Evolutionary conservation across 371 early-diverging fungal genomes (phyloP).

Genomic region (Choanephora cucurbitarum): DNA sequence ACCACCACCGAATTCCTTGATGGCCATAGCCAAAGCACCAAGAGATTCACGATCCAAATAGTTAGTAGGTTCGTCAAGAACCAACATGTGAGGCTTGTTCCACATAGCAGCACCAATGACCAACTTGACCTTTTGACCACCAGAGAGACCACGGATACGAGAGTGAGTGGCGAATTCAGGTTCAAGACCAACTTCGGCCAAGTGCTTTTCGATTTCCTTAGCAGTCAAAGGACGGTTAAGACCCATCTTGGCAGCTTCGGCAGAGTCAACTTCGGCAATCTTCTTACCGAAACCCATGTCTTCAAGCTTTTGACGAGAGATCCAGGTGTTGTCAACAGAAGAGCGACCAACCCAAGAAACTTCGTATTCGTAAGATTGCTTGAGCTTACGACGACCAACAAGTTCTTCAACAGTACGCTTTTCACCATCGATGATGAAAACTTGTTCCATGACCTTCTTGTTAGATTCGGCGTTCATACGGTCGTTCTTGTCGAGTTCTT

Average conservation of each 20-base stretch:
- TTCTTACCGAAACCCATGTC: conserved; percentile 70
- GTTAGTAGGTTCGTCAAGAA: conserved; percentile 90
- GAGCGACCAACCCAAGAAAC: conserved; percentile 62
- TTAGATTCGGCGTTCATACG: conserved; percentile 69
- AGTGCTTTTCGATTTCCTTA: conserved; percentile 71
- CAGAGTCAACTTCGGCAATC: conserved; percentile 65
- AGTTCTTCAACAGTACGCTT: conserved; percentile 64
- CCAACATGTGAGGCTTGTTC: conserved; percentile 85
- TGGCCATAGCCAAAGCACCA: conserved; percentile 69
- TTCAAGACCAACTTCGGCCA: conserved; percentile 69
- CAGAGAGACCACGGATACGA: conserved; percentile 85
- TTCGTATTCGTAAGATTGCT: conserved; percentile 72
- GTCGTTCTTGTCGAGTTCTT: conserved; percentile 69
- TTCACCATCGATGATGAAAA: conserved; percentile 65
- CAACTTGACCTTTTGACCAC: conserved; percentile 92
- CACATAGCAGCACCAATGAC: conserved; percentile 86
- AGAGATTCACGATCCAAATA: conserved; percentile 81
- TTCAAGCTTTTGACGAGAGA: conserved; percentile 70
- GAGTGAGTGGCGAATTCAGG: conserved; percentile 80
- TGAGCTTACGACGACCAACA: conserved; percentile 70
- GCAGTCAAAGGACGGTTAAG: conserved; percentile 66
- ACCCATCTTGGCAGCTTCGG: conserved; percentile 68
- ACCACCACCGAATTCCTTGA: conserved; percentile 73
- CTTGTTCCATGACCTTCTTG: conserved; percentile 65
- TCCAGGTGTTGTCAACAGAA: conserved; percentile 71